Evolutionary conservation across 371 early-diverging fungal species (phyloP).

Genomic region (Mucor circinelloides): DNA sequence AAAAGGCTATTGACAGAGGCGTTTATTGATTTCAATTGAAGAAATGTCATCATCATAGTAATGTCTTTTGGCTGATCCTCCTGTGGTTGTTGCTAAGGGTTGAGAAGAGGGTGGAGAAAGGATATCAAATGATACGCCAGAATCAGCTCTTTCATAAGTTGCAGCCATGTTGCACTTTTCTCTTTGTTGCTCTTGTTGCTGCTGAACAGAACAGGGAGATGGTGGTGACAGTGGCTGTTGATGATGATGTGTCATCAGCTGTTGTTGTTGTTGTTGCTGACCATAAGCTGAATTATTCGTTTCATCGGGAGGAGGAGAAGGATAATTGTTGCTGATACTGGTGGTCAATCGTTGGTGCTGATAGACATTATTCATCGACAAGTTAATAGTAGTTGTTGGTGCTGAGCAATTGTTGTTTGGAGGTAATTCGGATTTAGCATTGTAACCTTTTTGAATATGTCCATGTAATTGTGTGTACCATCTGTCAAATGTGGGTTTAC

Average conservation of each 20-base stretch:
- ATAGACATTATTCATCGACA: neutral
- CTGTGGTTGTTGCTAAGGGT: neutral
- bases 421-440: conserved; percentile 1
- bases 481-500: conserved; percentile 62
- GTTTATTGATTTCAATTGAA: neutral
- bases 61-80: conserved; percentile 1
- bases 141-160: conserved; percentile 17
- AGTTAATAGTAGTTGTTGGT: neutral
- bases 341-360: neutral
- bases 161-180: neutral
- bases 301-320: conserved; percentile 23
- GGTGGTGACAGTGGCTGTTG: neutral
- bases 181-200: neutral
- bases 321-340: conserved; percentile 5
- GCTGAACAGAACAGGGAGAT: neutral
- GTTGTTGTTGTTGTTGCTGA: neutral
- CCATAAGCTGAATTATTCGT: neutral
- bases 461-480: conserved; percentile 68
- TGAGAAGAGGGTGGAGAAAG: conserved; percentile 17
- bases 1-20: conserved; percentile 8
- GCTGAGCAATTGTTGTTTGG: neutral
- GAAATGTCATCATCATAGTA: neutral
- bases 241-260: neutral
- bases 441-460: conserved; percentile 23
- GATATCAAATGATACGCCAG: conserved; percentile 19